Evolutionary conservation across 2,329 filamentous ascomycete genomes (phyloP), one percentile per base, ranked within the genome.

Genomic region (Lomentospora prolificans): DNA sequence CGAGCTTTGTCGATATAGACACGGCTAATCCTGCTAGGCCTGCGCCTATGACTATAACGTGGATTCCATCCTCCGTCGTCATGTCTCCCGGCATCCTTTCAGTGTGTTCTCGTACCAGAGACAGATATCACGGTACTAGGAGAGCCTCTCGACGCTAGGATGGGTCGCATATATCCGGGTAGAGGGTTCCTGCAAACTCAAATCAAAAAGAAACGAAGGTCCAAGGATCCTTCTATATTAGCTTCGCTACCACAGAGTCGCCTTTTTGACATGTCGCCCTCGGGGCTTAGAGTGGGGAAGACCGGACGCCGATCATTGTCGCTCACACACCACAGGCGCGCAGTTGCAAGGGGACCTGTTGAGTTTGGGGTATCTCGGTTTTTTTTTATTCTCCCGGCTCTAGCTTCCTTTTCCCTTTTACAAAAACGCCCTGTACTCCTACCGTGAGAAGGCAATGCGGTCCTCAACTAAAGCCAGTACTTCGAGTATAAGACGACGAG

Each of bases 21-120:
- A 55, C 31, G 8, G 57, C 51, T 3, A 58, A 50, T n/a, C 57
- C 57, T 2, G 51, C 57, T 2, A 58, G 41, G 19, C 57, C 57
- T n/a, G 53, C 57, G 31, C 57, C 57, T 12, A 56, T 30, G 24
- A 56, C 39, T 12, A 58, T 36, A 22, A 58, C 30, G 24, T 30
- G 41, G 39, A 55, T 33, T 7, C 51, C 51, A 10, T 28, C 51
- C 7, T 31, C 28, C 12, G 48, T 10, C 4, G 24, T 8, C 14
- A 22, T 14, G n/a, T 19, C 53, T 3, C 46, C 41, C n/a, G 19
- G 12, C 41, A 55, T 55, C 33, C 17, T 50, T 19, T 6, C 1
- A 6, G 22, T 1, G n/a, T n/a, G 14, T 8, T 8, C 9, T 30
- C 25, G 4, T 3, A 30, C 19, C 3, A 12, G 14, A 8, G 12